Percentiles rank a stretch among this genome's conserved stretches.
Evolutionary conservation across 805 yeast species (phyloP).

Genomic region (Zygoascus bituminiphila): DNA sequence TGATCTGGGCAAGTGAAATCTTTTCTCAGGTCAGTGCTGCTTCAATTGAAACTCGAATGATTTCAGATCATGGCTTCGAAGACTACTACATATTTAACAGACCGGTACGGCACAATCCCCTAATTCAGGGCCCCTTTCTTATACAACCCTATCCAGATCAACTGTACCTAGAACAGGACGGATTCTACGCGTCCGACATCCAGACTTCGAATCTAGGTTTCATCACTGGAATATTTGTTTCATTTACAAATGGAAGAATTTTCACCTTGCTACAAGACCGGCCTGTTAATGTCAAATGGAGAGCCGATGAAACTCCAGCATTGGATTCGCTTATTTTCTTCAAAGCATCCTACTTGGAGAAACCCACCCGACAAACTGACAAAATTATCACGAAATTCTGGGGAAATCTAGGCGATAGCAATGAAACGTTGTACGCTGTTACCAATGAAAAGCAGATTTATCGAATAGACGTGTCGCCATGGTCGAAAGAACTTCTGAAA

Average conservation of each 20-base stretch:
- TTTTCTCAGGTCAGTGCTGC: constrained; percentile 17
- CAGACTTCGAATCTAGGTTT: constrained; percentile 18
- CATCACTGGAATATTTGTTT: constrained; percentile 16
- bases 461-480: constrained; percentile 9
- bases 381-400: background rate
- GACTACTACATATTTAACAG: constrained; percentile 22
- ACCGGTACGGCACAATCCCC: constrained; percentile 8
- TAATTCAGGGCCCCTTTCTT: constrained; percentile 46
- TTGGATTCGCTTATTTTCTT: constrained; percentile 1
- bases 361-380: background rate
- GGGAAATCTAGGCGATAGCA: background rate
- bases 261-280: constrained; percentile 19
- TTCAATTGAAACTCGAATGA: constrained; percentile 20
- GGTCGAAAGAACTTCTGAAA: constrained; percentile 1
- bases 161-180: constrained; percentile 32
- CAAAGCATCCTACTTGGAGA: background rate
- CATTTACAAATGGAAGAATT: constrained; percentile 19
- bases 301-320: background rate
- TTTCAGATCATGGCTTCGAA: background rate
- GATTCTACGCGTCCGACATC: constrained; percentile 35
- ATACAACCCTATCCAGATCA: constrained; percentile 47
- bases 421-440: background rate
- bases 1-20: constrained; percentile 17
- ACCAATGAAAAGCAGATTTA: background rate
- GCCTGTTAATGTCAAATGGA: constrained; percentile 2